Base-by-base conservation (phyloP, 176 grass and related monocot genomes). In the Oryza rufipogon region DNA sequence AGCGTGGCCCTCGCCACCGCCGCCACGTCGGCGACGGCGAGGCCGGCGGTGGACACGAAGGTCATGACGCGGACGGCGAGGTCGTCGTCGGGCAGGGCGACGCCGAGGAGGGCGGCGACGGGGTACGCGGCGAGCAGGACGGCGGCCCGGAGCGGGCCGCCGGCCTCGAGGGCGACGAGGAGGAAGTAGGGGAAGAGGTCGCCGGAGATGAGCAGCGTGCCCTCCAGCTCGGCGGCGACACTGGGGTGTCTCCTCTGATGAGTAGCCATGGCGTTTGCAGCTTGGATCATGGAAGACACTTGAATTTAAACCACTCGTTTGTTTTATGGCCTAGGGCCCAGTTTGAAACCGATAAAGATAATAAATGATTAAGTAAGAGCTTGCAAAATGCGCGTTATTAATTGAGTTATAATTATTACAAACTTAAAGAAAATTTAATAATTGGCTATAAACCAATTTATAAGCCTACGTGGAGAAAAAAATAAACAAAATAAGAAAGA, bases 171-270 rank as follows among this genome's bases (percentile, higher is more conserved):
- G 13, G 88, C 83, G 15, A 92, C 78, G 39, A 92, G 83, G 84
- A 92, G 25, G 80, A 96, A 96, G 91, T 91, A 96, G 0, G 88
- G 88, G 67, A 96, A 92, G 72, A 91, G 77, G 52, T 51, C 39
- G 9, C 54, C 69, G 17, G 88, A 91, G 83, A 91, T 71, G 56
- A 96, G 80, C 6, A 95, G 86, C 11, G 83, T 76, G 11, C 88
- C 91, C 63, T 96, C 88, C 12, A 92, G 81, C 67, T 92, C 88
- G 32, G 75, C 14, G 32, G 80, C 85, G 9, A 88, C 74, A 79
- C 82, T 86, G n/a, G n/a, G 28, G 77, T 51, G 48, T 51, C 77
- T 20, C 9, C 33, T 33, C 44, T 23, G n/a, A 75, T 23, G n/a
- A 81, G 70, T 17, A 7, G 47, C 68, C 73, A 63, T 70, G 28